A percentile compares a stretch with the other conserved stretches of the same genome.
These are phyloP conservation scores for Melaleuca quinquenervia DNA, from an alignment of 345 rosid genomes.

Conservation along the genomic window DNA sequence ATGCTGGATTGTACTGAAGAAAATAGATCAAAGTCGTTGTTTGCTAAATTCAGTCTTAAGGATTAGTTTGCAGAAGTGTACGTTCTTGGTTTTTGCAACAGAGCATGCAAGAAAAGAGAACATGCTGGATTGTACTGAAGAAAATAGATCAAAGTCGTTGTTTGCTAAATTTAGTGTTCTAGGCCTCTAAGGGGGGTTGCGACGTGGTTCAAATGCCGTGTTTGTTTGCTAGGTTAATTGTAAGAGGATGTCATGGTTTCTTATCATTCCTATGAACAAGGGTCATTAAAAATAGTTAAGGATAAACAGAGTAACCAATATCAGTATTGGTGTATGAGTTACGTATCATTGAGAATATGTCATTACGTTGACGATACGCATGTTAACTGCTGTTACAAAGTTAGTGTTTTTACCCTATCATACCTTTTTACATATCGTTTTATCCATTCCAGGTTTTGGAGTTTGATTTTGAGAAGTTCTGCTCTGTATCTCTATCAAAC, in stretches of 20 bases:
- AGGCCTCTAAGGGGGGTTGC: not conserved
- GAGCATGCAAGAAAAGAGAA: not conserved
- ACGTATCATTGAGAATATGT: not conserved
- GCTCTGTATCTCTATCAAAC: conserved; percentile 83
- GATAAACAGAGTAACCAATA: not conserved
- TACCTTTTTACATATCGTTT: not conserved
- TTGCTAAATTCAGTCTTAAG: not conserved
- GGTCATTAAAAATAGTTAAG: not conserved
- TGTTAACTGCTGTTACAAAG: not conserved
- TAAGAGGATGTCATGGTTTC: not conserved
- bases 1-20: not conserved
- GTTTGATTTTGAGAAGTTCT: conserved; percentile 96
- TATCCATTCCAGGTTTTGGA: conserved; percentile 59
- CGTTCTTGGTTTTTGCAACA: not conserved
- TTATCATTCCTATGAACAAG: not conserved
- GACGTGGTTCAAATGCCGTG: not conserved
- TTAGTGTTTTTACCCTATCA: not conserved
- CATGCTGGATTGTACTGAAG: not conserved
- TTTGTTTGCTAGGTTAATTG: not conserved
- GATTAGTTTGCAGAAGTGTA: not conserved
- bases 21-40: not conserved
- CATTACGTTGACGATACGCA: not conserved
- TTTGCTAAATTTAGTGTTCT: not conserved
- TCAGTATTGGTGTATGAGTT: not conserved
- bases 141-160: not conserved